Conservation (phyloP, 176 grass and related monocot genomes). For the Oryza coarctata region DNA sequence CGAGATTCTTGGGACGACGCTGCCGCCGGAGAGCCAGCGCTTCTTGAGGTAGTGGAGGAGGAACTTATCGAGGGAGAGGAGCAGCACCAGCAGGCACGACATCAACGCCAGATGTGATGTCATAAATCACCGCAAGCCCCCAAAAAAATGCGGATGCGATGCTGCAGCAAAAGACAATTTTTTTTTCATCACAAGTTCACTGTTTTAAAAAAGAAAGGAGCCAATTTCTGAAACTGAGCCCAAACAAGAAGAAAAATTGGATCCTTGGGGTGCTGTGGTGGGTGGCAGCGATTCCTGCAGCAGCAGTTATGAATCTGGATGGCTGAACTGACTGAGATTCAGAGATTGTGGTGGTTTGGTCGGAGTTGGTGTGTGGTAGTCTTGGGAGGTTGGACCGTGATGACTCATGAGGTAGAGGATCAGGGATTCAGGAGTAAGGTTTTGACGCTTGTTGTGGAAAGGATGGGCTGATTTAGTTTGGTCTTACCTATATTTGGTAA, state of each 20-base stretch:
- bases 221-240: background rate
- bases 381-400: background rate
- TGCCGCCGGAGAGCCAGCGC: slow-evolving; percentile 20
- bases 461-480: too few relatives aligned
- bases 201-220: background rate
- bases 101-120: slow-evolving; percentile 50
- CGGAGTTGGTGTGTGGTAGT: background rate
- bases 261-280: background rate
- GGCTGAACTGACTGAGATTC: background rate
- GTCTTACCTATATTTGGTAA: too few relatives aligned
- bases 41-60: slow-evolving; percentile 49
- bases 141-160: background rate
- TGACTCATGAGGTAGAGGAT: too few relatives aligned
- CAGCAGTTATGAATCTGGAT: background rate
- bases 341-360: background rate
- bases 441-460: background rate
- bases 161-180: background rate
- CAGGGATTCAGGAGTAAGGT: background rate
- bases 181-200: background rate
- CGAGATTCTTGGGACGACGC: background rate
- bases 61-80: slow-evolving; percentile 49
- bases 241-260: background rate
- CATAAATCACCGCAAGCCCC: slow-evolving; percentile 36
- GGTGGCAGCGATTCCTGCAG: background rate
- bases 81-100: slow-evolving; percentile 39